A percentile compares a stretch with the other conserved stretches of the same genome.
Evolutionary conservation across 148 eudicot genomes (phyloP).

Genomic region (Diospyros lotus): DNA sequence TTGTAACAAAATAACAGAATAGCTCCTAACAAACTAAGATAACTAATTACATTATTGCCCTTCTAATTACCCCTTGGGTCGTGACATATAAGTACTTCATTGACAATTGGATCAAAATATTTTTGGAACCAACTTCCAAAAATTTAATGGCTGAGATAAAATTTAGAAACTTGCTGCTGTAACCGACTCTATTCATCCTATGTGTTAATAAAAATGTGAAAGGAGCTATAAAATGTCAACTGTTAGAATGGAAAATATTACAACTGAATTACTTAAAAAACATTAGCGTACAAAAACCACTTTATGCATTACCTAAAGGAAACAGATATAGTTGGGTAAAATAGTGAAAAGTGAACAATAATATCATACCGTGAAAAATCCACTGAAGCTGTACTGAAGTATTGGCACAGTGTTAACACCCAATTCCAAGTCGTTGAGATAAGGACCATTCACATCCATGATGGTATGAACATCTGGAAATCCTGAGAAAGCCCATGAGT

Average conservation of each 20-base stretch:
- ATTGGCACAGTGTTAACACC: conserved; percentile 75
- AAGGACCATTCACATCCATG: conserved; percentile 96
- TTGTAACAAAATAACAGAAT: no score
- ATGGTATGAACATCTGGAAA: conserved; percentile 87
- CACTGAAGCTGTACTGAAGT: conserved; percentile 91
- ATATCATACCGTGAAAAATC: conserved; percentile 87
- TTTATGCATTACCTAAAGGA: background rate
- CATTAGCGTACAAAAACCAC: background rate
- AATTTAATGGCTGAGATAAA: background rate
- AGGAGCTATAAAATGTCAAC: background rate
- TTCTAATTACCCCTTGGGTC: no score
- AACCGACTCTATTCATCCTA: background rate
- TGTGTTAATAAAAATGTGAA: background rate
- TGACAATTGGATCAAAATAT: no score
- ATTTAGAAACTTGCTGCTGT: background rate
- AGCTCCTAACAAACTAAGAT: no score
- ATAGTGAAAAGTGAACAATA: conserved; percentile 16
- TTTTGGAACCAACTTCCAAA: no score
- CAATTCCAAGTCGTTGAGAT: conserved; percentile 85
- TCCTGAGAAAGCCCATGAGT: conserved; percentile 97
- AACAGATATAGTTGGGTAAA: conserved; percentile 6
- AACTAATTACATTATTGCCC: no score
- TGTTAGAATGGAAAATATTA: background rate
- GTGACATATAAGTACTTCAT: no score
- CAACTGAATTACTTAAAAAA: background rate